Evolutionary conservation across 2,329 filamentous ascomycete genomes (phyloP).

Genomic region (Curvularia sp.): DNA sequence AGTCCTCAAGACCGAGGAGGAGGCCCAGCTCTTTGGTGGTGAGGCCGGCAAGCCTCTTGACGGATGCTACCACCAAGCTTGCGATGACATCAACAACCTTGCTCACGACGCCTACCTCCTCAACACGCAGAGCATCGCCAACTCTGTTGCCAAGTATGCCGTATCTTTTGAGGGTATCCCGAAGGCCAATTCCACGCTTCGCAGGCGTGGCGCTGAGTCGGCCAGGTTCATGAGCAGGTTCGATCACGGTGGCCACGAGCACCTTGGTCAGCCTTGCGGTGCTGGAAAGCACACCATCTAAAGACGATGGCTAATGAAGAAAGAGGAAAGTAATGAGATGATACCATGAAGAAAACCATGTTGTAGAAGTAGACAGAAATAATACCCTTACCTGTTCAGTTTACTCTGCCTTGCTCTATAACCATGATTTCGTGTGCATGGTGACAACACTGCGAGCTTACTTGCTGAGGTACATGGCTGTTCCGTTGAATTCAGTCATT

Average conservation of each 20-base stretch:
- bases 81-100: slow-evolving; percentile 50
- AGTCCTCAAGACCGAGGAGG: slow-evolving; percentile 50
- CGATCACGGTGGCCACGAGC: slow-evolving; percentile 38
- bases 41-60: slow-evolving; percentile 49
- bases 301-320: not conserved
- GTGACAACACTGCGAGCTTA: not conserved
- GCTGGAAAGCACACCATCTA: slow-evolving; percentile 30
- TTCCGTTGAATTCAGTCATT: too few species aligned
- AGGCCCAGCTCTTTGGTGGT: slow-evolving; percentile 49
- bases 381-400: not conserved
- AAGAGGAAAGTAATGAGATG: not conserved
- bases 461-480: not conserved
- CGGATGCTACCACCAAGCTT: slow-evolving; percentile 49
- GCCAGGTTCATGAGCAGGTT: slow-evolving; percentile 32
- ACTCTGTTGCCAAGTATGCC: slow-evolving; percentile 50
- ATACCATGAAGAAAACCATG: slow-evolving; percentile 4
- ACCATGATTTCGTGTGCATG: not conserved
- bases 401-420: not conserved
- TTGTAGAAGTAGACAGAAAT: not conserved
- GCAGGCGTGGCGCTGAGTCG: slow-evolving; percentile 43
- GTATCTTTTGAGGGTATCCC: slow-evolving; percentile 48
- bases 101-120: slow-evolving; percentile 48
- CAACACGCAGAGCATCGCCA: slow-evolving; percentile 51
- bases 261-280: slow-evolving; percentile 37
- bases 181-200: slow-evolving; percentile 33